These are phyloP conservation scores for Fusarium duplospermum DNA, from an alignment of 2,329 filamentous ascomycete species.

Conservation along the genomic window DNA sequence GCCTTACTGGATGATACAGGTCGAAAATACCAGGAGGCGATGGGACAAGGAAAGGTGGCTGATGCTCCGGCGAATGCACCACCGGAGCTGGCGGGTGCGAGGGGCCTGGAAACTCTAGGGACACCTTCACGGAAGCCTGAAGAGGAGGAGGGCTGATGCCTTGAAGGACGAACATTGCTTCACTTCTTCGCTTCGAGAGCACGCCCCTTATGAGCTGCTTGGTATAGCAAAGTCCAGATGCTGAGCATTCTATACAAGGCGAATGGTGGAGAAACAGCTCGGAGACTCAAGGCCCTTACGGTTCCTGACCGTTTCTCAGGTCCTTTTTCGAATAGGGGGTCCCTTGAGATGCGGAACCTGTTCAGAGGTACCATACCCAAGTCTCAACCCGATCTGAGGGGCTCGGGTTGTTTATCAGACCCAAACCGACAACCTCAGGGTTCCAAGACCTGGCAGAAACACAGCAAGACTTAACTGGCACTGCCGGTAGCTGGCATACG, in stretches of 20 bases:
- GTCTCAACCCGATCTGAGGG: neutral
- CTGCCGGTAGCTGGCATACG: neutral
- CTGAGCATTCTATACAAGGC: neutral
- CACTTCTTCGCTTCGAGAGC: neutral
- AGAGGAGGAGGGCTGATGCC: slow-evolving; percentile 24
- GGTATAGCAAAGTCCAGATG: neutral
- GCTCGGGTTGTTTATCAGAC: neutral
- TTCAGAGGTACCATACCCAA: neutral
- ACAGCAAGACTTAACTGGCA: too few relatives aligned
- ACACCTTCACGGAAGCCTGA: slow-evolving; percentile 42
- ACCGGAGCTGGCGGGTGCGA: slow-evolving; percentile 44
- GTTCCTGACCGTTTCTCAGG: neutral
- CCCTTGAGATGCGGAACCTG: neutral
- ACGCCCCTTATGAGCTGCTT: neutral
- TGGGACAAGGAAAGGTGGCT: slow-evolving; percentile 48
- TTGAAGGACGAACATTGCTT: neutral
- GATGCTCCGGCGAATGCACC: slow-evolving; percentile 27
- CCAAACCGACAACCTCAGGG: neutral
- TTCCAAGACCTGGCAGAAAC: neutral
- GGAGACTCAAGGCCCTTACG: neutral
- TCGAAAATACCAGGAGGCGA: slow-evolving; percentile 65
- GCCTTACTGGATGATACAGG: slow-evolving; percentile 83
- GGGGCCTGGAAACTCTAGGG: slow-evolving; percentile 53
- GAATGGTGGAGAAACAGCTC: neutral
- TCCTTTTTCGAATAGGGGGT: neutral